Conservation (phyloP, 352 stramenopile genomes). For the Phytophthora sp. region DNA sequence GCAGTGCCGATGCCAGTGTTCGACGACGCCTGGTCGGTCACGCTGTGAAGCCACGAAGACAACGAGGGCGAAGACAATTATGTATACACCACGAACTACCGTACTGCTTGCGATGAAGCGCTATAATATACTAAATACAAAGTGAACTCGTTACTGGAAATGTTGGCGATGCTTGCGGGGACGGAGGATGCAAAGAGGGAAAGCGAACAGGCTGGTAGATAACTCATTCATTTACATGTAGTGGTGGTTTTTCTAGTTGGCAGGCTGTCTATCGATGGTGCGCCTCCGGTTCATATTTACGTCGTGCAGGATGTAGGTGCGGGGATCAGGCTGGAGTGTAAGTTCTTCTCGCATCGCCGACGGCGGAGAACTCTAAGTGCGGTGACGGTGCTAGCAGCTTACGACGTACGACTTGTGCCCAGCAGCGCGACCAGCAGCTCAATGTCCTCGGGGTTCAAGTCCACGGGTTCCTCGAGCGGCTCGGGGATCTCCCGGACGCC, state of each 20-base stretch:
- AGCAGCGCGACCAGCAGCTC: constrained; percentile 34
- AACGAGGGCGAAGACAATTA: constrained; percentile 20
- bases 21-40: constrained; percentile 32
- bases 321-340: not conserved
- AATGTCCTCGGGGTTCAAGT: constrained; percentile 37
- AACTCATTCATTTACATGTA: constrained; percentile 19
- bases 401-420: constrained; percentile 23
- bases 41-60: constrained; percentile 9
- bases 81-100: constrained; percentile 32
- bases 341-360: not conserved
- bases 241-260: constrained; percentile 10
- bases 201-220: too few species aligned
- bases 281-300: constrained; percentile 26
- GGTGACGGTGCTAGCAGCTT: not conserved
- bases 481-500: constrained; percentile 22
- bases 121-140: constrained; percentile 43
- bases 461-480: constrained; percentile 29
- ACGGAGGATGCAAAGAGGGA: too few species aligned
- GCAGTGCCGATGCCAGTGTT: constrained; percentile 13
- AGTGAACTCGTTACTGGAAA: constrained; percentile 5
- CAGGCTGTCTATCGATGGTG: constrained; percentile 12
- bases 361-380: not conserved
- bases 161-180: not conserved
- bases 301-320: constrained; percentile 9
- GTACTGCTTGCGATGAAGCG: constrained; percentile 19